Conservation (phyloP, 2,329 filamentous ascomycete species). For the Chaetomium strumarium region DNA sequence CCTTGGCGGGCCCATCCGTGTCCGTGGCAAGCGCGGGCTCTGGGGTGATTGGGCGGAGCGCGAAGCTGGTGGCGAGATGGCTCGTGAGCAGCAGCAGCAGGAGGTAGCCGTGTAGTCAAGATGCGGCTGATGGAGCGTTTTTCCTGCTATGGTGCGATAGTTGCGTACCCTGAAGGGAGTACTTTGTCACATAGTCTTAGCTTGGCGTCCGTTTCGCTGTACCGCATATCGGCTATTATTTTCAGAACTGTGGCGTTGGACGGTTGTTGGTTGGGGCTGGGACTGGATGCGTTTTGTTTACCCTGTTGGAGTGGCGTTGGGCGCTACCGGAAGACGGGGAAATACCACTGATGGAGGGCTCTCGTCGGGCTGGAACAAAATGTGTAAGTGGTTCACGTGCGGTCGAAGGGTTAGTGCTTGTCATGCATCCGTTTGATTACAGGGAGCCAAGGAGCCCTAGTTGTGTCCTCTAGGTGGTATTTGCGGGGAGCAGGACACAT, state of each 20-base stretch:
- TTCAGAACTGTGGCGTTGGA: constrained; percentile 3
- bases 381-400: not conserved
- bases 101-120: constrained; percentile 28
- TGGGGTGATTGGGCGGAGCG: constrained; percentile 95
- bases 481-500: constrained; percentile 9
- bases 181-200: not conserved
- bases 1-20: constrained; percentile 73
- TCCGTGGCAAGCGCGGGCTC: constrained; percentile 87
- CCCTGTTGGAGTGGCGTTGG: constrained; percentile 21
- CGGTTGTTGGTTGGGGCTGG: not conserved
- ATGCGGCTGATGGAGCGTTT: constrained; percentile 18
- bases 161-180: not conserved
- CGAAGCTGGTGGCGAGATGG: constrained; percentile 59
- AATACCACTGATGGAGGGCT: constrained; percentile 20
- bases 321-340: constrained; percentile 21
- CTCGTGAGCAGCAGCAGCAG: constrained; percentile 39
- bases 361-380: constrained; percentile 9
- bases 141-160: not conserved
- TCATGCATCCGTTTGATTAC: not conserved
- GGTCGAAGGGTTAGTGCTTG: not conserved
- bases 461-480: not conserved
- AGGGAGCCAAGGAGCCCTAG: not conserved
- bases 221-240: constrained; percentile 9
- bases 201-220: constrained; percentile 5
- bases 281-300: constrained; percentile 4